Percentiles rank a stretch among this genome's conserved stretches.
Conservation (phyloP, 179 eudicot genomes). For the Spergularia azorica region DNA sequence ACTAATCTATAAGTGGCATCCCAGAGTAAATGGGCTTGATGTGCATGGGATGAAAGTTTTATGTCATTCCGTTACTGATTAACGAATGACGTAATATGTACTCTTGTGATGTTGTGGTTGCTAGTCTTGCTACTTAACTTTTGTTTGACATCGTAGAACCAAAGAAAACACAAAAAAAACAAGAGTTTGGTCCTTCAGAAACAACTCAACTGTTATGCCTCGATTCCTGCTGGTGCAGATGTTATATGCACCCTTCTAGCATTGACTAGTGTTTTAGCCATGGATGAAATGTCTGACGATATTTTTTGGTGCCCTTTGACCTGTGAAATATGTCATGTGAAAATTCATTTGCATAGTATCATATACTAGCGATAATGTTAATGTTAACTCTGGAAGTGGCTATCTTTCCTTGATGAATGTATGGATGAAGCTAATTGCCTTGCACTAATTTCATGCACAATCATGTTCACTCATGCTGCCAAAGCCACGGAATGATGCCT, state of each 20-base stretch:
- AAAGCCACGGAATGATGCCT: no score
- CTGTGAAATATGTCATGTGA: not conserved
- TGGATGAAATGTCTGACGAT: not conserved
- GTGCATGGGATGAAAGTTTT: no score
- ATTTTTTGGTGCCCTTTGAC: constrained; percentile 2
- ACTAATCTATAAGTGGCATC: no score
- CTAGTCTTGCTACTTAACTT: no score
- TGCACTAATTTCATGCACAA: no score
- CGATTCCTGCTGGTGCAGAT: constrained; percentile 71
- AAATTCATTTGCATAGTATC: not conserved
- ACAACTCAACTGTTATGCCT: constrained; percentile 81
- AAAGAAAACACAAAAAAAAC: constrained; percentile 35
- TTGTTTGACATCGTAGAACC: constrained; percentile 50
- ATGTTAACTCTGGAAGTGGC: not conserved
- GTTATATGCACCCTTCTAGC: constrained; percentile 31
- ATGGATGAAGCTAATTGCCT: not conserved
- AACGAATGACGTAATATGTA: no score
- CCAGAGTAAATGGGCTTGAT: no score
- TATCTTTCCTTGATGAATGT: not conserved
- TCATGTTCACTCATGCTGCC: no score
- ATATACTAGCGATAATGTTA: not conserved
- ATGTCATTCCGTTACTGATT: no score
- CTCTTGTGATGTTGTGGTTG: no score
- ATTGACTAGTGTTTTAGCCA: no score
- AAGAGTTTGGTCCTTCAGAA: constrained; percentile 67